A percentile compares a stretch with the other conserved stretches of the same genome.
Conservation (phyloP, 441 rosid genomes). For the Melastoma candidum region DNA sequence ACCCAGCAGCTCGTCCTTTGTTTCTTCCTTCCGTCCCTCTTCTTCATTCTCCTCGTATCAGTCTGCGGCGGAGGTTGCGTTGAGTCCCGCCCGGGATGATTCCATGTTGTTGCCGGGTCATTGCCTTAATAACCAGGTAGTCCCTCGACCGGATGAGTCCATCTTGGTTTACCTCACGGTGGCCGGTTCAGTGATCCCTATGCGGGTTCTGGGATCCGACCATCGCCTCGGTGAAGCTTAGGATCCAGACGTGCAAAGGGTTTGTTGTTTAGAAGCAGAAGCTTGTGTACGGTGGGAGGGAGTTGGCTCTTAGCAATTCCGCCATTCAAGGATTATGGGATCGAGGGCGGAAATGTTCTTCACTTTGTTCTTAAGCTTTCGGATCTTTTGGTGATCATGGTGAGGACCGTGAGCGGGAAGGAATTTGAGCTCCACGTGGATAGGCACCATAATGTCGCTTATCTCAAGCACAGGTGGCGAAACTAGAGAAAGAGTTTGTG, state of each 20-base stretch:
- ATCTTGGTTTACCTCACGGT: constrained; percentile 49
- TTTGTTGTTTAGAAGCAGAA: constrained; percentile 72
- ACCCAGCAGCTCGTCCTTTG: too few relatives aligned
- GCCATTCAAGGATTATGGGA: constrained; percentile 69
- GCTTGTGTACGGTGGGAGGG: constrained; percentile 75
- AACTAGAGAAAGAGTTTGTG: constrained; percentile 49
- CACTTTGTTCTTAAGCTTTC: constrained; percentile 74
- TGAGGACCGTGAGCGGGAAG: constrained; percentile 49
- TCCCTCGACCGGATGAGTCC: constrained; percentile 25
- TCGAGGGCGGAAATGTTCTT: constrained; percentile 61
- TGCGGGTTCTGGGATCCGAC: constrained; percentile 59
- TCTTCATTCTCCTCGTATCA: too few relatives aligned
- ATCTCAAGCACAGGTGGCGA: constrained; percentile 57
- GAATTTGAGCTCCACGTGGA: constrained; percentile 64
- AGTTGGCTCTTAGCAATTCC: constrained; percentile 52
- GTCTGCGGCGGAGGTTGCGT: constrained; percentile 62
- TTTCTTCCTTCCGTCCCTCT: too few relatives aligned
- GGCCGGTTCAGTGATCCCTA: constrained; percentile 59
- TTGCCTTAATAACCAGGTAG: constrained; percentile 18
- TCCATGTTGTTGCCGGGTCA: constrained; percentile 27
- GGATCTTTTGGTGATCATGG: constrained; percentile 61
- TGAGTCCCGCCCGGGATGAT: constrained; percentile 41
- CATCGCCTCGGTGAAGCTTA: constrained; percentile 70
- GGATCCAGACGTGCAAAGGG: constrained; percentile 77
- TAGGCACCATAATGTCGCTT: constrained; percentile 48